phyloP scores from a whole-genome alignment of 2,329 filamentous ascomycete species.

The Neurospora sp. region DNA sequence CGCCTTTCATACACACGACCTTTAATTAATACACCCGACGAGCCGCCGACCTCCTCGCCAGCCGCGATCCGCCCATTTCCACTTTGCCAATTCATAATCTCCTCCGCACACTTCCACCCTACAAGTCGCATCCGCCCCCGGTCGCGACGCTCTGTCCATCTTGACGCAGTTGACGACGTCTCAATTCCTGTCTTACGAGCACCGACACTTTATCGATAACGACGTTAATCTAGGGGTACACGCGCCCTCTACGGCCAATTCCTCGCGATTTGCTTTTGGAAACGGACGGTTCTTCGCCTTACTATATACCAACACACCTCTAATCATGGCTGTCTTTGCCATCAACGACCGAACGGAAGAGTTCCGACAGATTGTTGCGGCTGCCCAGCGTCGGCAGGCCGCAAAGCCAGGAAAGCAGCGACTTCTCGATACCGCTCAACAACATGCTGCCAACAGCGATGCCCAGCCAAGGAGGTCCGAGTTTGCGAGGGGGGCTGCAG shows the following conservation, averaged over 20 bases:
- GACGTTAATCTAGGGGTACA: not conserved
- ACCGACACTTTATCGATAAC: not conserved
- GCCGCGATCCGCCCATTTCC: not conserved
- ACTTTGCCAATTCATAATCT: not conserved
- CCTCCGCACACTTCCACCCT: not conserved
- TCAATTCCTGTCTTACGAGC: not conserved
- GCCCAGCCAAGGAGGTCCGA: slow-evolving; percentile 62
- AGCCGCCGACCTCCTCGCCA: not conserved
- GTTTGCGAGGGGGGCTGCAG: slow-evolving; percentile 83
- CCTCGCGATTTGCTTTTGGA: not conserved
- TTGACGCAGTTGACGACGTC: not conserved
- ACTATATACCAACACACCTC: not conserved
- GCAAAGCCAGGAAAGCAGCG: slow-evolving; percentile 71
- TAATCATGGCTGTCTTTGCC: slow-evolving; percentile 54
- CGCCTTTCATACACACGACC: not conserved
- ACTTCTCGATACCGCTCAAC: slow-evolving; percentile 66
- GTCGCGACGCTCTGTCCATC: not conserved
- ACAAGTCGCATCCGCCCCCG: not conserved
- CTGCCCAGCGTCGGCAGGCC: slow-evolving; percentile 72
- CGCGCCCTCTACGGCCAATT: not conserved
- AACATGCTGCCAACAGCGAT: slow-evolving; percentile 48
- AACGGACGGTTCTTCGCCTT: not conserved
- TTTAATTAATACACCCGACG: not conserved
- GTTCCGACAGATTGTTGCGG: slow-evolving; percentile 82
- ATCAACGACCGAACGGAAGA: slow-evolving; percentile 96